phyloP scores from a whole-genome alignment of 768 basidiomycete genomes.

The Sarcomyxa edulis region DNA sequence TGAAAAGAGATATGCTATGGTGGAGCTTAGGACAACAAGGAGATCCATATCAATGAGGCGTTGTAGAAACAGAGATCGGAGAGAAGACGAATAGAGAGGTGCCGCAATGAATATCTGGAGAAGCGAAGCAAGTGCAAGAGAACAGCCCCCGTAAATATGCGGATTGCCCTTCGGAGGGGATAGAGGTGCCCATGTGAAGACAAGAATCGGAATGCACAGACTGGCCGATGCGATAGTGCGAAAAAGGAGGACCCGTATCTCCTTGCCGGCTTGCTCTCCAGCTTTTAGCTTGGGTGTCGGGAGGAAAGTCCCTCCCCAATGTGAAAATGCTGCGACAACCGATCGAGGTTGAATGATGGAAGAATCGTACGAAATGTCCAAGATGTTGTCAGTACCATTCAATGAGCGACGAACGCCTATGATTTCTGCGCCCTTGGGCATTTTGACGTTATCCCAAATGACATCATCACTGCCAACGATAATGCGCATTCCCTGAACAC shows the following conservation, averaged over 20 bases:
- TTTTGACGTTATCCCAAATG: slow-evolving; percentile 2
- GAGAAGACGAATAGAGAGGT: slow-evolving; percentile 29
- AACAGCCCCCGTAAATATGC: slow-evolving; percentile 27
- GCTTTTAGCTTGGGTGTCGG: slow-evolving; percentile 13
- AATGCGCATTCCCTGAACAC: slow-evolving; percentile 2
- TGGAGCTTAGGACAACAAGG: slow-evolving; percentile 31
- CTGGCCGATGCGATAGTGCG: slow-evolving; percentile 25
- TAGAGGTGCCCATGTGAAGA: slow-evolving; percentile 37
- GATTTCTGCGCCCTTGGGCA: slow-evolving; percentile 6
- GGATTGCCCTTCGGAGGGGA: slow-evolving; percentile 23
- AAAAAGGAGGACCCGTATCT: slow-evolving; percentile 21
- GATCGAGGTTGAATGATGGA: slow-evolving; percentile 20
- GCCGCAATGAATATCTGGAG: slow-evolving; percentile 31
- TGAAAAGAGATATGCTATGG: slow-evolving; percentile 35
- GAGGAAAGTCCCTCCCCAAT: slow-evolving; percentile 16
- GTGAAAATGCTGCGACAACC: slow-evolving; percentile 20
- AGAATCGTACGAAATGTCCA: slow-evolving; percentile 10
- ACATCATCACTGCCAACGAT: slow-evolving; percentile 11
- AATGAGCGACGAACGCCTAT: slow-evolving; percentile 8
- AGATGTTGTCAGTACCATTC: slow-evolving; percentile 9
- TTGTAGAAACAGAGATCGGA: slow-evolving; percentile 28
- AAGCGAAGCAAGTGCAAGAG: slow-evolving; percentile 30
- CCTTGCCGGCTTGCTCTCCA: slow-evolving; percentile 20
- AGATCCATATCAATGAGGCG: slow-evolving; percentile 32
- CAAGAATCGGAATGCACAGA: slow-evolving; percentile 33